Evolutionary conservation across 306 rosid species (phyloP), one percentile per base, ranked within the genome.

Genomic region (Rosa chinensis): DNA sequence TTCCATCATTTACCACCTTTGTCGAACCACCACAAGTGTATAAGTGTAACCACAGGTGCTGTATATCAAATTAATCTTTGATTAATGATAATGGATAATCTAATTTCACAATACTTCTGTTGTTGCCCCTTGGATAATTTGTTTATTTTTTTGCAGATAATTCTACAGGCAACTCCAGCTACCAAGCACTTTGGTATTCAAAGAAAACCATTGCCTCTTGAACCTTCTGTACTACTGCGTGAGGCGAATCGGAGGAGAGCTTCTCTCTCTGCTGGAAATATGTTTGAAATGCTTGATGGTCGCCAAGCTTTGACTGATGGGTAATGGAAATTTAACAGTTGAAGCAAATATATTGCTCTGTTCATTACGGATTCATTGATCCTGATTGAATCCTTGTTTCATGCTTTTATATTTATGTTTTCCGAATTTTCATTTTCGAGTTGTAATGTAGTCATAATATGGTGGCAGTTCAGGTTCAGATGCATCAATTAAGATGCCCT

Each of bases 191-290:
- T 95, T 73, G 96, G 94, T 77, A 89, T 95, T 82, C 97, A 88
- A 82, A 91, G 90, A 84, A 95, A 95, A 81, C 90, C 92, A 42
- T 88, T 95, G 86, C 98, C 99, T 74, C 97, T 95, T 66, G 98
- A 95, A 82, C 99, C 98, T 78, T 88, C 98, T 69, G 82, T 92
- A 64, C 96, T 95, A 75, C 85, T 95, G 78, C 94, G 97, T 53
- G 99, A 93, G 88, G 99, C 98, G 58, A 95, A 95, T 84, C 89
- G 99, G 61, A 88, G 98, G 78, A 93, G 99, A 80, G 99, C 99
- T 82, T 93, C 98, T 58, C 98, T 95, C 84, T 95, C 99, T 62
- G 98, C 90, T 25, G 98, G 99, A 82, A 95, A 87, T 86, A 70
- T 82, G 81, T 68, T 82, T 73, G 99, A 95, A 85, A 84, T 91